These are phyloP conservation scores for Thielaviopsis punctulata DNA, from an alignment of 2,329 filamentous ascomycete species.

Conservation along the genomic window DNA sequence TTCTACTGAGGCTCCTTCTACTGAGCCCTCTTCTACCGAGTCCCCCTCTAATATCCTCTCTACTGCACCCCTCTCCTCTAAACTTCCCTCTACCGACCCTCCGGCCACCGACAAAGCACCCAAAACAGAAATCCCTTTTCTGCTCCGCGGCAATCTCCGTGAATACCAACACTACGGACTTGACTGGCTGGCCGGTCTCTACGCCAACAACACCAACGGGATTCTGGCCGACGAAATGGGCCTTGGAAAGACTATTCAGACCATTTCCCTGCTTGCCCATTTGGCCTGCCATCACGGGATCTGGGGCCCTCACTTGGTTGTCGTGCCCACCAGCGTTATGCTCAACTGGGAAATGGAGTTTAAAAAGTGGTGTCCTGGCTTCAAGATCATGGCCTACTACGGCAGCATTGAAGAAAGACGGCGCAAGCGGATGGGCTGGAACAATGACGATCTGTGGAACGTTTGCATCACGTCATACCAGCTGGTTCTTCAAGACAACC, in stretches of 20 bases:
- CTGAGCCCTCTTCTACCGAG: too few relatives aligned
- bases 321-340: slow-evolving; percentile 96
- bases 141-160: slow-evolving; percentile 73
- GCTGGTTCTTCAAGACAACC: slow-evolving; percentile 81
- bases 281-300: slow-evolving; percentile 77
- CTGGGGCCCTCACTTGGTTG: slow-evolving; percentile 90
- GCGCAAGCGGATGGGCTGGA: slow-evolving; percentile 83
- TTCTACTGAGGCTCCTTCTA: too few relatives aligned
- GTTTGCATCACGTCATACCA: slow-evolving; percentile 97
- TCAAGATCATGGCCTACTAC: slow-evolving; percentile 96
- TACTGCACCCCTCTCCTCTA: background rate
- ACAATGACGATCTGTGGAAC: slow-evolving; percentile 84
- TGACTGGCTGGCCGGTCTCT: slow-evolving; percentile 89
- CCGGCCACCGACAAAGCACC: slow-evolving; percentile 17
- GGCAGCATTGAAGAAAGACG: slow-evolving; percentile 85
- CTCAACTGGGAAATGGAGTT: slow-evolving; percentile 99
- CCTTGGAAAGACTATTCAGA: slow-evolving; percentile 94
- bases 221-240: slow-evolving; percentile 98
- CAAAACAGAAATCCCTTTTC: slow-evolving; percentile 60
- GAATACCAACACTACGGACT: slow-evolving; percentile 96
- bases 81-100: slow-evolving; percentile 5
- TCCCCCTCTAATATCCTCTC: too few relatives aligned
- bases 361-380: slow-evolving; percentile 96
- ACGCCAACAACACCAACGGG: slow-evolving; percentile 82
- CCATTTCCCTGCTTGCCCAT: slow-evolving; percentile 83